A percentile compares a stretch with the other conserved stretches of the same genome.
These are phyloP conservation scores for Papiliotrema terrestris DNA, from an alignment of 1,284 basidiomycete species.

Conservation along the genomic window DNA sequence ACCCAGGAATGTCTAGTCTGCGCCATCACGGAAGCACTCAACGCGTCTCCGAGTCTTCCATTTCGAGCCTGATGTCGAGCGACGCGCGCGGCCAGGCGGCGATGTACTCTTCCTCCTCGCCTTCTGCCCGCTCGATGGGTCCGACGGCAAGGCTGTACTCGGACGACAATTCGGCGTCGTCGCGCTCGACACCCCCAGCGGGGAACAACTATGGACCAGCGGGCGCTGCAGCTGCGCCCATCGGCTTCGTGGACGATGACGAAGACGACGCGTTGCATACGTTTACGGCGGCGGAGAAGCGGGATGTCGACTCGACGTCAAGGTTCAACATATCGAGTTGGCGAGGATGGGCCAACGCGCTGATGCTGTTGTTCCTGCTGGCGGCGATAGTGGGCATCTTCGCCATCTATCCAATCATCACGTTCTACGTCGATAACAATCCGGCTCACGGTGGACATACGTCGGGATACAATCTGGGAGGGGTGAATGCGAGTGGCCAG, in stretches of 20 bases:
- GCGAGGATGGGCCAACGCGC: constrained; percentile 55
- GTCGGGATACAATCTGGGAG: constrained; percentile 64
- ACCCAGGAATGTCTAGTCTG: not conserved
- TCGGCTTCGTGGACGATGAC: constrained; percentile 26
- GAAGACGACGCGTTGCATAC: constrained; percentile 59
- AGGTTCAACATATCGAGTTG: constrained; percentile 48
- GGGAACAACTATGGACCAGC: not conserved
- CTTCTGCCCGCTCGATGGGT: not conserved
- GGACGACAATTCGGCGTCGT: not conserved
- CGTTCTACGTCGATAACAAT: constrained; percentile 52
- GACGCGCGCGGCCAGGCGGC: not conserved
- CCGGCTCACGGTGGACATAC: constrained; percentile 20
- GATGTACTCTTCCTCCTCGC: not conserved
- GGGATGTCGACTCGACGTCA: constrained; percentile 26
- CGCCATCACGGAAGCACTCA: too few relatives aligned
- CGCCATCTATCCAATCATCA: constrained; percentile 71
- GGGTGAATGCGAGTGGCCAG: constrained; percentile 72
- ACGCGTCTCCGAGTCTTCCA: not conserved
- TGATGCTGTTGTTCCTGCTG: constrained; percentile 51
- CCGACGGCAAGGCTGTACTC: not conserved
- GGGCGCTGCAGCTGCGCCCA: too few relatives aligned
- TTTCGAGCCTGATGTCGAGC: not conserved
- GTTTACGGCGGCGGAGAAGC: constrained; percentile 42
- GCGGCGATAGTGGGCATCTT: constrained; percentile 60
- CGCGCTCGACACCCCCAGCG: not conserved